Base-by-base conservation (phyloP, 441 rosid genomes). In the Jatropha multifida region DNA sequence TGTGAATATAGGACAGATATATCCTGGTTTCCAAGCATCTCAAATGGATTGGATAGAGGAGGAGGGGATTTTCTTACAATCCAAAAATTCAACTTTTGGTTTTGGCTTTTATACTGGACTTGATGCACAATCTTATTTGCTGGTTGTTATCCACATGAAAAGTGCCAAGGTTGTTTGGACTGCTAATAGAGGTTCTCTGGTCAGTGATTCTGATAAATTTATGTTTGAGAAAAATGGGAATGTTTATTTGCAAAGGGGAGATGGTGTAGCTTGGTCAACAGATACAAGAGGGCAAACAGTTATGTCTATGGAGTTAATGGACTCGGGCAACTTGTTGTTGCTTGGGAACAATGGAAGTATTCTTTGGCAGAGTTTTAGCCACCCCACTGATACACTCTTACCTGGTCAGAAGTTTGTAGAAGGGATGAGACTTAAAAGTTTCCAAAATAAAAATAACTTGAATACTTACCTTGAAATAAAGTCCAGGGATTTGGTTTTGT, bases 311-410 rank as follows among this genome's bases (percentile, higher is more conserved):
- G 92, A 88, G 71, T 73, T 93, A 69, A 88, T 68, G 81, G 92
- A 91, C 71, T 90, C 98, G 0, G 98, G 98, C n/a, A 92, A 59
- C 64, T 59, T 59, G 64, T 12, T 59, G 12, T 59, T 59, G 38
- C 38, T 26, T 59, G 64, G 64, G 38, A 27, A 26, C 12, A 26
- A 59, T 26, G 17, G 84, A 46, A 73, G 56, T 49, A 75, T 82
- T 42, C 71, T 90, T 10, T 94, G 98, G 98, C 89, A 90, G 88
- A 92, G 97, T 64, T 93, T 93, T 76, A 71, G 83, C 76, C 88
- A 93, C 83, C 97, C 98, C 0, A 85, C 93, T 0, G 89, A 93
- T 67, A 88, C 97, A 48, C 79, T 94, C 42, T 78, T 92, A 1
- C 82, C 90, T 3, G 84, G 77, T 64, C 98, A 90, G 72, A 83